Conservation (phyloP, 2,329 filamentous ascomycete genomes). For the Amphichorda felina region DNA sequence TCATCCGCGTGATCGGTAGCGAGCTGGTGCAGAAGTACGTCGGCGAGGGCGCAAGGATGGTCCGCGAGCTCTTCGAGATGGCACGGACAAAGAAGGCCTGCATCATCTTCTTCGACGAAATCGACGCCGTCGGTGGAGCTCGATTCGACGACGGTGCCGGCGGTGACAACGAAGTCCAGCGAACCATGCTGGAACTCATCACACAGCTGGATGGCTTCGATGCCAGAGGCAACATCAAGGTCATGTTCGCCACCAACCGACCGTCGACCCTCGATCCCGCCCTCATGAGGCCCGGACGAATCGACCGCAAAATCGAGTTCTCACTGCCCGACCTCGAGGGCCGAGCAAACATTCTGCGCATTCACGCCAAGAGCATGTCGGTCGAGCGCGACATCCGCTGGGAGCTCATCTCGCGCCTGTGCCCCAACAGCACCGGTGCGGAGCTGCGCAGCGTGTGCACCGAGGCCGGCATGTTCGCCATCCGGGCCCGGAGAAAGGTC, state of each 20-base stretch:
- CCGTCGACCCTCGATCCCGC: conserved; percentile 94
- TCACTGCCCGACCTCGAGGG: conserved; percentile 94
- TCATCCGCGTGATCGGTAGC: conserved; percentile 96
- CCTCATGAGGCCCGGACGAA: conserved; percentile 91
- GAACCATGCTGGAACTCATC: conserved; percentile 96
- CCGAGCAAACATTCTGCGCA: conserved; percentile 91
- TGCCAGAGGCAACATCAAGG: conserved; percentile 94
- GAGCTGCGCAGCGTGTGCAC: conserved; percentile 95
- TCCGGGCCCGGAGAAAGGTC: conserved; percentile 88
- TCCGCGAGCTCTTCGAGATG: conserved; percentile 98
- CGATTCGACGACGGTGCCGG: conserved; percentile 95
- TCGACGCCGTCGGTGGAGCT: conserved; percentile 89
- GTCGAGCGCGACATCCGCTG: conserved; percentile 97
- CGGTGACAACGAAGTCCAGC: conserved; percentile 93
- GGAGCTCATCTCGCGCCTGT: conserved; percentile 95
- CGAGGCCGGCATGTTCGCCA: conserved; percentile 97
- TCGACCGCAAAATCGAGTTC: conserved; percentile 98
- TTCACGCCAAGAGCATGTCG: conserved; percentile 99
- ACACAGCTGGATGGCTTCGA: conserved; percentile 96
- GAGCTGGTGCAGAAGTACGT: conserved; percentile 99
- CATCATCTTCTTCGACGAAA: conserved; percentile 96
- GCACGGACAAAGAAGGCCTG: conserved; percentile 98
- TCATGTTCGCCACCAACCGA: conserved; percentile 98
- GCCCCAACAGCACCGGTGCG: conserved; percentile 93
- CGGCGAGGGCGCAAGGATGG: conserved; percentile 95